These are phyloP conservation scores for Pelagophyceae sp. DNA, from an alignment of 352 stramenopile species.

Conservation along the genomic window DNA sequence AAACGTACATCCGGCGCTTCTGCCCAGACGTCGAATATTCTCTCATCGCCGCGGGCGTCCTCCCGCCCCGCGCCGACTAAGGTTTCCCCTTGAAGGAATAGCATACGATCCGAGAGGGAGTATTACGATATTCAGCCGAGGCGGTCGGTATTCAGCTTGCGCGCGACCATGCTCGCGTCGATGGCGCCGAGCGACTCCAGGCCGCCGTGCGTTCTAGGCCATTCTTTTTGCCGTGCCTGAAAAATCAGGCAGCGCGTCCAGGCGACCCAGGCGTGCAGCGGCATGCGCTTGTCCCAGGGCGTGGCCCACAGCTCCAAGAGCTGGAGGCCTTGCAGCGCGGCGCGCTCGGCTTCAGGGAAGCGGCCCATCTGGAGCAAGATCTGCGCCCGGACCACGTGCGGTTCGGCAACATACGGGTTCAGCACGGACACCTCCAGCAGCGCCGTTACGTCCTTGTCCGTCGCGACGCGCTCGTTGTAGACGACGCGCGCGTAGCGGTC, in stretches of 20 bases:
- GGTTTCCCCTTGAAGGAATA: too few relatives aligned
- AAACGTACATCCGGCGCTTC: constrained; percentile 9
- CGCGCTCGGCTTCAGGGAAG: constrained; percentile 10
- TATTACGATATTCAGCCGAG: background rate
- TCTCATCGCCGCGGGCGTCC: background rate
- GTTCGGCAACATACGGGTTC: constrained; percentile 23
- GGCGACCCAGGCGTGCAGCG: background rate
- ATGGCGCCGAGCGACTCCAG: background rate
- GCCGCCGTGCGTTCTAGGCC: background rate
- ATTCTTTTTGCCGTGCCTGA: background rate
- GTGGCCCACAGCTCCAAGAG: constrained; percentile 13
- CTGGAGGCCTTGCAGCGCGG: constrained; percentile 12
- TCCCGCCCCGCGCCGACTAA: background rate
- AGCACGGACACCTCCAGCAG: constrained; percentile 1
- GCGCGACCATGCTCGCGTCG: background rate
- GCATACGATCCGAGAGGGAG: too few relatives aligned
- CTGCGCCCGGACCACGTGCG: constrained; percentile 18
- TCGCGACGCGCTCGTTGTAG: background rate
- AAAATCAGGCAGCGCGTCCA: background rate
- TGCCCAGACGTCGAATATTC: background rate
- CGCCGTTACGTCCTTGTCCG: constrained; percentile 1
- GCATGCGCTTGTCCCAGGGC: constrained; percentile 23
- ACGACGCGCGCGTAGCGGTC: constrained; percentile 20
- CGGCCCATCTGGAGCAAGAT: constrained; percentile 17
- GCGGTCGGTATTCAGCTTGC: background rate